Base-by-base conservation (phyloP, 331 rosid species). In the Pyrus hybrid region DNA sequence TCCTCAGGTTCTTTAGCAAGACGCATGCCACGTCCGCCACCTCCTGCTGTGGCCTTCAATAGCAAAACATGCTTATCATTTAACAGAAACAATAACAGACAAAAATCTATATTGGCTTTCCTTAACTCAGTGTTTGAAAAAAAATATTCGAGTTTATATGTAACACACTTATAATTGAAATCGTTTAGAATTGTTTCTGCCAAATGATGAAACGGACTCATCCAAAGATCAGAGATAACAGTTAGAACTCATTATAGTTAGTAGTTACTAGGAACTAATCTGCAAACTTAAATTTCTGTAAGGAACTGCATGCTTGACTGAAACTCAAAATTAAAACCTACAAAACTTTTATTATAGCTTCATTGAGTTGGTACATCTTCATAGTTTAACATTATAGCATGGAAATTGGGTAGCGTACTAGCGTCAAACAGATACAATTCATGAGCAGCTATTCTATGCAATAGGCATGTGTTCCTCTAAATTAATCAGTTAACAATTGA, bases 1-100 rank as follows among this genome's bases (percentile, higher is more conserved):
- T 95, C 99, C 5, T 80, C 93, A 70, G 99, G 97, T 82, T 85
- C 93, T 88, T 95, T 92, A 76, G 99, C 99, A 79, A 95, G 99
- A 73, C 97, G 93, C 99, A 92, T 95, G 73, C 97, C 99, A 76
- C 99, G 97, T 71, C 99, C 99, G 79, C 99, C 97, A 58, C 99
- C 99, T 72, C 99, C 99, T 13, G 97, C 99, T 67, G 97, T 95
- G 83, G 99, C 99, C 97, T 95, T 76, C 47, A 77, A 81, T 73
- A 86, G 72, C 54, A 80, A 26, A 76, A 77, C 37, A 79, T 29
- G 29, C 26, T 71, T 76, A 72, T 84, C 81, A 88, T 83, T 69
- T 73, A 41, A 77, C 79, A 78, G 73, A 67, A 57, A 6, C 51
- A 45, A 51, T 13, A 57, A 63, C 61, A 74, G 5, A 68, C n/a